phyloP scores from a whole-genome alignment of 768 basidiomycete genomes.

The Serendipita sp. region DNA sequence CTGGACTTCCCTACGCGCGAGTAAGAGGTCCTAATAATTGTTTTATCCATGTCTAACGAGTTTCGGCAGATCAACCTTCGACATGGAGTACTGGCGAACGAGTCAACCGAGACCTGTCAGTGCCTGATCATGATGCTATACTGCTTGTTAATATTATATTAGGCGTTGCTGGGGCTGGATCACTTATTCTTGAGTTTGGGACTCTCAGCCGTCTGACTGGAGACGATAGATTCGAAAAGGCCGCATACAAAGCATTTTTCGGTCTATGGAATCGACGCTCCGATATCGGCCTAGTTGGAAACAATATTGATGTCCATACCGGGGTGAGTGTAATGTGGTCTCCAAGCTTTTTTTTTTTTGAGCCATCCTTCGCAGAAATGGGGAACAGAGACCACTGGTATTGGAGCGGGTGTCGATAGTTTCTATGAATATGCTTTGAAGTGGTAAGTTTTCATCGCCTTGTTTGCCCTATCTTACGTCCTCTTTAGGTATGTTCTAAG shows the following conservation, averaged over 20 bases:
- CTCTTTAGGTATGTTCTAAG: conserved; percentile 47
- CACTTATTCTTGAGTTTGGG: conserved; percentile 87
- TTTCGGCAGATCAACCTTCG: conserved; percentile 57
- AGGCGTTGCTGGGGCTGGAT: conserved; percentile 89
- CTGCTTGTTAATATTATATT: conserved; percentile 6
- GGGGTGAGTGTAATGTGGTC: conserved; percentile 37
- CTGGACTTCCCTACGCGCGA: conserved; percentile 83
- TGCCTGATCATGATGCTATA: conserved; percentile 9
- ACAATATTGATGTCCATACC: conserved; percentile 65
- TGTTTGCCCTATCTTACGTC: not conserved
- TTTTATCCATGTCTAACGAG: conserved; percentile 6
- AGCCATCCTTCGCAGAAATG: conserved; percentile 33
- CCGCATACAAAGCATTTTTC: conserved; percentile 79
- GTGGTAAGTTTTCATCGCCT: conserved; percentile 25
- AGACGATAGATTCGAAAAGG: conserved; percentile 78
- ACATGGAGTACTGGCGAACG: conserved; percentile 57
- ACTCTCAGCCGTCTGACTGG: conserved; percentile 81
- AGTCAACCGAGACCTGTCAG: conserved; percentile 75
- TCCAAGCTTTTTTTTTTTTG: conserved; percentile 10
- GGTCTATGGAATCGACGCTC: conserved; percentile 87
- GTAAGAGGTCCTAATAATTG: conserved; percentile 25
- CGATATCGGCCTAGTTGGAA: conserved; percentile 71
- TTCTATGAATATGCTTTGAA: conserved; percentile 92
- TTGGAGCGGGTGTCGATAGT: conserved; percentile 91
- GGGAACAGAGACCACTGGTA: conserved; percentile 63